Evolutionary conservation across 2,329 filamentous ascomycete genomes (phyloP).

Genomic region (Ophiocordyceps camponoti-floridani): DNA sequence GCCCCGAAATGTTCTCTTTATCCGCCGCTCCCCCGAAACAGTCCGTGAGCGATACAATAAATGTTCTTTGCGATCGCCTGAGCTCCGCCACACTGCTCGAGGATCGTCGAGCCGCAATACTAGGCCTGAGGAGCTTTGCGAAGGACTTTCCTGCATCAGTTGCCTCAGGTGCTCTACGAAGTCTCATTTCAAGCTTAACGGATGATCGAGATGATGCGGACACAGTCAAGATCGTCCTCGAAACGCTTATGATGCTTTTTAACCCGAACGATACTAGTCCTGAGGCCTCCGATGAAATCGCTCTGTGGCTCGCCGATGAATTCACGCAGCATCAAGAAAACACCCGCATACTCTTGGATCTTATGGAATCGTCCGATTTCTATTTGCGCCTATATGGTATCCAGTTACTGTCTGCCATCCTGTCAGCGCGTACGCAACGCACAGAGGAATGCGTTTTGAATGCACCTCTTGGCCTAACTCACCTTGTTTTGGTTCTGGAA

Average conservation of each 20-base stretch:
- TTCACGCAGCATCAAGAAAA: slow-evolving; percentile 98
- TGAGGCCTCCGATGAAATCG: slow-evolving; percentile 91
- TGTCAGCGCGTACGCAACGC: slow-evolving; percentile 68
- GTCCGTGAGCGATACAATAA: slow-evolving; percentile 88
- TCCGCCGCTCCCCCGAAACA: slow-evolving; percentile 75
- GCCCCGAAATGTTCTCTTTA: slow-evolving; percentile 39
- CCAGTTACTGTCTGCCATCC: slow-evolving; percentile 75
- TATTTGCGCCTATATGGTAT: slow-evolving; percentile 83
- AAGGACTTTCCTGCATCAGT: slow-evolving; percentile 95
- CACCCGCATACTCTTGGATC: slow-evolving; percentile 73
- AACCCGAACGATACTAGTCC: slow-evolving; percentile 52
- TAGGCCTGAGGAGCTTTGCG: slow-evolving; percentile 85
- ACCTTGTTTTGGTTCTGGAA: slow-evolving; percentile 68
- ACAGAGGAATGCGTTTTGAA: slow-evolving; percentile 90
- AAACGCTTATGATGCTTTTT: slow-evolving; percentile 91
- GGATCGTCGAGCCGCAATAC: slow-evolving; percentile 81
- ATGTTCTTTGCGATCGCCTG: slow-evolving; percentile 70
- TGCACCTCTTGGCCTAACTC: slow-evolving; percentile 73
- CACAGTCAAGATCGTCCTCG: slow-evolving; percentile 84
- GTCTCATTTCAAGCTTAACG: slow-evolving; percentile 66
- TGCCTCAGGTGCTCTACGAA: slow-evolving; percentile 77
- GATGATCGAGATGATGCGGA: slow-evolving; percentile 91
- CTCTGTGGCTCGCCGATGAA: slow-evolving; percentile 89
- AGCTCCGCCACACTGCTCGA: slow-evolving; percentile 82
- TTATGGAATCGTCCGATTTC: slow-evolving; percentile 75